Base-by-base conservation (phyloP, 495 filamentous ascomycete genomes). In the Astrothelium subdiscretum region DNA sequence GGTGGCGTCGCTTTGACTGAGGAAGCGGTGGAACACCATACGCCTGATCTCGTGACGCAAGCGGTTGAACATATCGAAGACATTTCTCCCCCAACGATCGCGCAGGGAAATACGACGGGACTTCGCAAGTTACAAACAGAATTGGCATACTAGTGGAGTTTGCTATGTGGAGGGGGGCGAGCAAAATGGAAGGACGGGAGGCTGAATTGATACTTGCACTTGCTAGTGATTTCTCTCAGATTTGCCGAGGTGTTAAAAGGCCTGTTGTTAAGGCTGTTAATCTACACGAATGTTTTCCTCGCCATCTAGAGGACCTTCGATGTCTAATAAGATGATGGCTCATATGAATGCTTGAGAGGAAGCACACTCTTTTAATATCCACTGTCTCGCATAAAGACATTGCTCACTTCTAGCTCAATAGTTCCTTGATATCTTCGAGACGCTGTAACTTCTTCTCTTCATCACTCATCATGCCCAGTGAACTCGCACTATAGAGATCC, bases 351-450 rank as follows among this genome's bases (percentile, higher is more conserved):
- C n/a, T n/a, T n/a, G n/a, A n/a, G n/a, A n/a, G n/a, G n/a, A n/a
- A n/a, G n/a, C n/a, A n/a, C n/a, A n/a, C 29, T 12, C 48, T 54
- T 54, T 54, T 24, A 8, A 20, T 38, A 8, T 15, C 6, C 20
- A 15, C 0, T 54, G 24, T 54, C 6, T 3, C 29, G 24, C 20
- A 54, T 54, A 20, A 5, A 32, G 31, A 4, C 57, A n/a, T 31
- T 20, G 6, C 24, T 58, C 35, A 11, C 3, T 31, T 32, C 75
- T 71, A 95, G 70, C 88, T 90, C 59, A 99, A 83, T 65, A 99
- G 76, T 75, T 96, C 86, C 72, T 84, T 92, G 63, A 99, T 89
- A 79, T 99, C 94, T 72, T 96, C 92, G 66, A 97, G 89, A 60
- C 88, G 79, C 70, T 94, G 89, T 68, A 89, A 77, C 75, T 84